Evolutionary conservation across 768 basidiomycete species (phyloP).

Genomic region (Russula sp.): DNA sequence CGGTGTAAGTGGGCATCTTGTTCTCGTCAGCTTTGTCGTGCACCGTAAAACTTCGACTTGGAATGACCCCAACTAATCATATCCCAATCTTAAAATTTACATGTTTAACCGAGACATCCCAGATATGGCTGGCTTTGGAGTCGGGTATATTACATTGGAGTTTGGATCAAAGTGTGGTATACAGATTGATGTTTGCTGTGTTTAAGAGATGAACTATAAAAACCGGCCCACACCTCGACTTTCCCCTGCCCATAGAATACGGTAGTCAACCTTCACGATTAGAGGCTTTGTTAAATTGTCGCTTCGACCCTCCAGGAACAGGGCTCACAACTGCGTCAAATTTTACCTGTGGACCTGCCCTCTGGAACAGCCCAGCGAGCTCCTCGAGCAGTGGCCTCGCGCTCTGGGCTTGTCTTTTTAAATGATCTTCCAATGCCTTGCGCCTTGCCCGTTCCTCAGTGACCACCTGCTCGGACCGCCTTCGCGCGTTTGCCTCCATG

Average conservation of each 20-base stretch:
- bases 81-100: too few relatives aligned
- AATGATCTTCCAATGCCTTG: constrained; percentile 9
- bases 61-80: too few relatives aligned
- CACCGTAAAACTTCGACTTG: too few relatives aligned
- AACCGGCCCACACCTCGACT: background rate
- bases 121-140: too few relatives aligned
- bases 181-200: too few relatives aligned
- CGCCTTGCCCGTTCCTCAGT: constrained; percentile 22
- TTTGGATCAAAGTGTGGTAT: too few relatives aligned
- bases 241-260: background rate
- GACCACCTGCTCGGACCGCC: constrained; percentile 16
- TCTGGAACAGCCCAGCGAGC: constrained; percentile 17
- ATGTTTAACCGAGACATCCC: too few relatives aligned
- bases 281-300: background rate
- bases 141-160: too few relatives aligned
- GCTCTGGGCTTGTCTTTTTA: constrained; percentile 14
- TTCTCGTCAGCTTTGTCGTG: too few relatives aligned
- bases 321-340: background rate
- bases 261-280: background rate
- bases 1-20: too few relatives aligned
- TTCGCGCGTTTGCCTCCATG: constrained; percentile 12
- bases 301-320: background rate
- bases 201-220: background rate
- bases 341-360: background rate
- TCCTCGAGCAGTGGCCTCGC: constrained; percentile 22